A percentile compares a stretch with the other conserved stretches of the same genome.
Evolutionary conservation across 2,329 filamentous ascomycete genomes (phyloP).

Genomic region (Talaromyces sp.): DNA sequence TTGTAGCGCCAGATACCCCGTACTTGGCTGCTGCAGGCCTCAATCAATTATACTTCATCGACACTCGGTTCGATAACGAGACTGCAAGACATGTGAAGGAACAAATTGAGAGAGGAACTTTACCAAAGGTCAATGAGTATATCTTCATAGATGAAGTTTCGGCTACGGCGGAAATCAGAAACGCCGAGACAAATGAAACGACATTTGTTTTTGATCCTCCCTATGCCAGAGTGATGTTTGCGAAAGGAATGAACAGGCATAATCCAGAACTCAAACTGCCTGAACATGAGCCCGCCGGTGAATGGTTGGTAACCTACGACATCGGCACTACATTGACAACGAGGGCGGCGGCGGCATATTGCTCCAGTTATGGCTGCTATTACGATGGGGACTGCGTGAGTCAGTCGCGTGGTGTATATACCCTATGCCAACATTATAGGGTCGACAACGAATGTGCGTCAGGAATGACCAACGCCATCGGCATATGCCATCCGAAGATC

Average conservation of each 20-base stretch:
- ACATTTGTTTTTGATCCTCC: conserved; percentile 12
- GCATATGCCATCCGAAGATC: neutral
- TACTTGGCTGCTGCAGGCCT: conserved; percentile 8
- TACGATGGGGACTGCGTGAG: neutral
- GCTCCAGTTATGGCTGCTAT: too few species aligned
- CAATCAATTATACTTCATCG: conserved; percentile 11
- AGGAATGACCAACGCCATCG: neutral
- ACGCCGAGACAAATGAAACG: conserved; percentile 7
- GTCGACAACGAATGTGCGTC: neutral
- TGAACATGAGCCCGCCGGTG: conserved; percentile 2
- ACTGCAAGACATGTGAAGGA: conserved; percentile 11
- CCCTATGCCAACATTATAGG: neutral
- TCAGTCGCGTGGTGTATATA: neutral
- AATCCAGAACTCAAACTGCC: conserved; percentile 11
- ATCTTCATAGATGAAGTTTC: conserved; percentile 11
- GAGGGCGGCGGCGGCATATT: neutral
- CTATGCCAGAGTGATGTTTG: conserved; percentile 12
- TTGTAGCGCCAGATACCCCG: conserved; percentile 11
- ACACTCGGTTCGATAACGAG: conserved; percentile 9
- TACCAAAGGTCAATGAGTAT: conserved; percentile 3
- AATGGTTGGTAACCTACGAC: neutral
- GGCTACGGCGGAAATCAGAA: conserved; percentile 8
- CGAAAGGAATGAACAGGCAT: conserved; percentile 7
- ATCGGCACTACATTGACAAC: neutral
- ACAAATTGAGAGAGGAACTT: conserved; percentile 8